A percentile compares a stretch with the other conserved stretches of the same genome.
Evolutionary conservation across 345 rosid species (phyloP).

Genomic region (Linum tenue): DNA sequence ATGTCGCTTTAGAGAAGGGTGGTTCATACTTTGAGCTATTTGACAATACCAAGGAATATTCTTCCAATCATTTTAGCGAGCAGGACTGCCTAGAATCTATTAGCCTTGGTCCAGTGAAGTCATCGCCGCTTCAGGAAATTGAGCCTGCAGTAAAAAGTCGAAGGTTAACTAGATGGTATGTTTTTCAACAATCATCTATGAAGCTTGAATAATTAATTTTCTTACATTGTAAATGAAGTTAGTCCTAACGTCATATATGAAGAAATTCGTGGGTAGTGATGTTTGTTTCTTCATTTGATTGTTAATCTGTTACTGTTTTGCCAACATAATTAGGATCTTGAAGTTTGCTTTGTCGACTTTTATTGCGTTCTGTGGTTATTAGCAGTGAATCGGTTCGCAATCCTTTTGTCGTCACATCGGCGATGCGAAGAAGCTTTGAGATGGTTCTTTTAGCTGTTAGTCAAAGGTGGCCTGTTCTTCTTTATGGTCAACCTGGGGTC

Average conservation of each 20-base stretch:
- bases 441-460: constrained; percentile 69
- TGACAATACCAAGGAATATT: constrained; percentile 19
- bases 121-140: constrained; percentile 22
- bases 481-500: constrained; percentile 78
- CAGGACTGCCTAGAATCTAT: constrained; percentile 27
- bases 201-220: not conserved
- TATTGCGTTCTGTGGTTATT: constrained; percentile 32
- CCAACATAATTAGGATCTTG: too few species aligned
- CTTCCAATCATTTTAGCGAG: constrained; percentile 19
- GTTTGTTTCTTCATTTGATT: not conserved
- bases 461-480: constrained; percentile 92
- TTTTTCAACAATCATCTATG: not conserved
- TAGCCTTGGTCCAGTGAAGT: constrained; percentile 24
- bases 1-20: constrained; percentile 67
- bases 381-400: constrained; percentile 35
- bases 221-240: not conserved
- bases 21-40: constrained; percentile 41
- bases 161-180: constrained; percentile 43
- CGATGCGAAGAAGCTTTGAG: constrained; percentile 58
- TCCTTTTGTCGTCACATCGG: constrained; percentile 56
- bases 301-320: too few species aligned
- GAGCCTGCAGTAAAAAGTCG: constrained; percentile 40
- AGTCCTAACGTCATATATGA: constrained; percentile 1
- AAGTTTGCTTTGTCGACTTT: constrained; percentile 10
- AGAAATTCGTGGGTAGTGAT: not conserved